Evolutionary conservation across 768 basidiomycete species (phyloP).

Genomic region (Coprinopsis cinerea): DNA sequence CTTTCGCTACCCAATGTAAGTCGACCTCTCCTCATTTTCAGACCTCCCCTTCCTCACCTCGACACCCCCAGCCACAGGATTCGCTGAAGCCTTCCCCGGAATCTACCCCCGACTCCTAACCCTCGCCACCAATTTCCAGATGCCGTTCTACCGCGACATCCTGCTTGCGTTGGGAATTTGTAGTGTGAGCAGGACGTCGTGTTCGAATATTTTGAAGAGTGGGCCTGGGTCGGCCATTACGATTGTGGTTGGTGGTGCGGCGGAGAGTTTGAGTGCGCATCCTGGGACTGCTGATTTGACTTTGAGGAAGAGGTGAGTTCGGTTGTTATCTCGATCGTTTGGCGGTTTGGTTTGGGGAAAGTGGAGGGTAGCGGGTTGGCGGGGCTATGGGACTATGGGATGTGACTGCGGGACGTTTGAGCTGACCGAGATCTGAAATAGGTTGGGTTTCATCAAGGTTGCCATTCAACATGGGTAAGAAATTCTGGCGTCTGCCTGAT

Average conservation of each 20-base stretch:
- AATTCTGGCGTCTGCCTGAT: too few species aligned
- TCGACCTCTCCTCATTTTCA: constrained; percentile 1
- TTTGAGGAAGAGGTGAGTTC: constrained; percentile 53
- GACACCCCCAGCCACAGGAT: constrained; percentile 69
- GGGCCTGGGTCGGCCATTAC: constrained; percentile 73
- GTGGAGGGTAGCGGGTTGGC: too few species aligned
- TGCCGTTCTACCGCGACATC: constrained; percentile 93
- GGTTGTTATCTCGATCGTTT: too few species aligned
- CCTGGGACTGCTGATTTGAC: constrained; percentile 96
- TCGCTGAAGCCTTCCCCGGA: constrained; percentile 85
- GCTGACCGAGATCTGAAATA: constrained; percentile 20
- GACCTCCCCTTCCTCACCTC: constrained; percentile 7
- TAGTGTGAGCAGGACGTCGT: constrained; percentile 87
- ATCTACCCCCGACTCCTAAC: constrained; percentile 93
- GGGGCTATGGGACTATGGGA: too few species aligned
- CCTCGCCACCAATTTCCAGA: constrained; percentile 79
- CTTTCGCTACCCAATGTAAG: constrained; percentile 91
- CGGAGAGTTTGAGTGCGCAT: constrained; percentile 88
- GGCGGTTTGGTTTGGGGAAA: too few species aligned
- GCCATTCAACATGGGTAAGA: constrained; percentile 86
- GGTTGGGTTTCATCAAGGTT: constrained; percentile 92
- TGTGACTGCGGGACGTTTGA: not conserved
- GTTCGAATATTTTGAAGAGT: constrained; percentile 74
- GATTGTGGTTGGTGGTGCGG: constrained; percentile 95
- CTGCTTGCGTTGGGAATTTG: constrained; percentile 83